A percentile compares a stretch with the other conserved stretches of the same genome.
Conservation (phyloP, 306 rosid genomes). For the Styphnolobium japonicum region DNA sequence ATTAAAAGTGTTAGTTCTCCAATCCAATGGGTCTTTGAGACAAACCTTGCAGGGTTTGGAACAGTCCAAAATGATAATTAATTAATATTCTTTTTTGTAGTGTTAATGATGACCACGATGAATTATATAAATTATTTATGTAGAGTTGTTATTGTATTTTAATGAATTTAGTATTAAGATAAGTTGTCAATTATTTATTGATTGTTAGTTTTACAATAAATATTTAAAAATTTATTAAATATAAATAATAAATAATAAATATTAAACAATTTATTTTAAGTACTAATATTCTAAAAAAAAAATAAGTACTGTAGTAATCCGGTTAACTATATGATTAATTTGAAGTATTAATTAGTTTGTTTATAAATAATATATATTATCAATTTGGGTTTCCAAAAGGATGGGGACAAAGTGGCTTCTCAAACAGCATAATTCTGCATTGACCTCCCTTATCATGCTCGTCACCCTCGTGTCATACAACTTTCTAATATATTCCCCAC, state of each 20-base stretch:
- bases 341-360: not conserved
- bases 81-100: not conserved
- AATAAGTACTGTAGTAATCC: too few relatives aligned
- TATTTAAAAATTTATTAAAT: too few relatives aligned
- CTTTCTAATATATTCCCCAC: slow-evolving; percentile 22
- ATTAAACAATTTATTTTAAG: too few relatives aligned
- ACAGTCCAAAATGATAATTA: slow-evolving; percentile 42
- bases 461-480: slow-evolving; percentile 33
- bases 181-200: too few relatives aligned
- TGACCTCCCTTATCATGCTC: slow-evolving; percentile 35
- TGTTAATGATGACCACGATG: not conserved
- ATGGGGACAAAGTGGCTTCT: slow-evolving; percentile 41
- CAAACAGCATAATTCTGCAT: slow-evolving; percentile 33
- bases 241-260: too few relatives aligned
- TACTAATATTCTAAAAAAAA: too few relatives aligned
- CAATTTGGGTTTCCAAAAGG: slow-evolving; percentile 29
- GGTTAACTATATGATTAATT: slow-evolving; percentile 14
- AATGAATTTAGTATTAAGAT: too few relatives aligned
- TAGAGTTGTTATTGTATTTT: too few relatives aligned
- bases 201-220: too few relatives aligned
- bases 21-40: slow-evolving; percentile 23
- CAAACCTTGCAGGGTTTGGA: slow-evolving; percentile 37
- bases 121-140: not conserved
- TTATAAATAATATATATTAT: not conserved
- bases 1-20: slow-evolving; percentile 41